Evolutionary conservation across 73 alveolate genomes (phyloP).

Genomic region (Paramecium tetraurelia): DNA sequence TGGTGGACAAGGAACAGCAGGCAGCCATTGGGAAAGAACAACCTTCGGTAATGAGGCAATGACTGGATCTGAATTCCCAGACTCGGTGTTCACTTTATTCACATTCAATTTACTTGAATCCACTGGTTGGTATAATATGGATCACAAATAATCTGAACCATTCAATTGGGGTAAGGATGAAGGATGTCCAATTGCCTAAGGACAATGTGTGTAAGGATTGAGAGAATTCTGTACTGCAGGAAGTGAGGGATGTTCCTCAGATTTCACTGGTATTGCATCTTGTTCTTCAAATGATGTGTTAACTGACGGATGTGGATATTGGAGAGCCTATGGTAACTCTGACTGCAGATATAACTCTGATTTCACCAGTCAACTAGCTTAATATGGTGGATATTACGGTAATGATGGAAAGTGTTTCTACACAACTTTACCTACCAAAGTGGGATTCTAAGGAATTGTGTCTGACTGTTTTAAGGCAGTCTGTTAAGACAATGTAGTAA

Average conservation of each 20-base stretch:
- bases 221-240: constrained; percentile 12
- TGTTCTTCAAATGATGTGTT: constrained; percentile 19
- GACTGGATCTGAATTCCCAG: constrained; percentile 51
- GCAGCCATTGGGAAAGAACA: constrained; percentile 61
- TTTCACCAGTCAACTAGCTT: not conserved
- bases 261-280: constrained; percentile 37
- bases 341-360: constrained; percentile 39
- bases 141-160: constrained; percentile 36
- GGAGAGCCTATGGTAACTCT: constrained; percentile 33
- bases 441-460: not conserved
- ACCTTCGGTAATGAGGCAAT: constrained; percentile 50
- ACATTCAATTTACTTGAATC: constrained; percentile 37
- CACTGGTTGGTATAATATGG: constrained; percentile 54
- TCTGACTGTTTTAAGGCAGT: not conserved
- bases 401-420: not conserved
- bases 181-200: constrained; percentile 38
- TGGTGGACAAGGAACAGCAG: constrained; percentile 60
- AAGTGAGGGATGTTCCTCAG: constrained; percentile 24
- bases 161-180: constrained; percentile 52
- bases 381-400: constrained; percentile 45
- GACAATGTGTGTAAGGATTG: not conserved
- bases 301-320: constrained; percentile 29
- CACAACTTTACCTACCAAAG: not conserved
- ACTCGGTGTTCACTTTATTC: not conserved
- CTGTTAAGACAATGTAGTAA: not conserved